These are phyloP conservation scores for Mucor velutinosus DNA, from an alignment of 371 early-diverging fungal species.

Conservation along the genomic window DNA sequence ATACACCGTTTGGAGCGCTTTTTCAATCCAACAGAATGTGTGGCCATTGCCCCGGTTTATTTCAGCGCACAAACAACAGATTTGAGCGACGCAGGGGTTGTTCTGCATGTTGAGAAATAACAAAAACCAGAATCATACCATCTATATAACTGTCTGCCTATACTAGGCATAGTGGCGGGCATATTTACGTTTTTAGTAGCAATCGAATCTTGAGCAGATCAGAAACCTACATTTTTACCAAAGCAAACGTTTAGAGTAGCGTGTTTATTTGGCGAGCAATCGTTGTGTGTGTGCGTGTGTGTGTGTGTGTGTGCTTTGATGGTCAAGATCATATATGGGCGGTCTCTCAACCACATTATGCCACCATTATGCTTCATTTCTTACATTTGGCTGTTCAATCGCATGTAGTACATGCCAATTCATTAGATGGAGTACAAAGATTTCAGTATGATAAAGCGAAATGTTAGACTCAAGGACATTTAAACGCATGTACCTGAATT, in stretches of 20 bases:
- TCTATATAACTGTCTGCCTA: slow-evolving; percentile 23
- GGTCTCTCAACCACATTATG: background rate
- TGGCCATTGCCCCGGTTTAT: background rate
- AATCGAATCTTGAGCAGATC: too few species aligned
- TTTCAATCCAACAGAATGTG: background rate
- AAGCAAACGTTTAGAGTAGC: slow-evolving; percentile 43
- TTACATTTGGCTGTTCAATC: background rate
- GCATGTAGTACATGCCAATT: background rate
- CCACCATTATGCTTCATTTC: background rate
- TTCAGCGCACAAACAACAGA: background rate
- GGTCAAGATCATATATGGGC: slow-evolving; percentile 56
- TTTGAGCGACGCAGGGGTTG: background rate
- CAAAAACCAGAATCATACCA: slow-evolving; percentile 37
- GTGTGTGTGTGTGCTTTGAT: slow-evolving; percentile 62
- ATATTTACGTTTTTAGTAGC: slow-evolving; percentile 64
- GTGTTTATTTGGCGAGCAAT: background rate
- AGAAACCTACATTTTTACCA: slow-evolving; percentile 70
- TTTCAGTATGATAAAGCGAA: background rate
- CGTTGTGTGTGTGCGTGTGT: too few species aligned
- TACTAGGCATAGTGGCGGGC: slow-evolving; percentile 33
- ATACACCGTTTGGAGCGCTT: slow-evolving; percentile 3
- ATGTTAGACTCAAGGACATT: background rate
- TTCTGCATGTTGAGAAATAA: background rate
- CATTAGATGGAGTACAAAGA: background rate
- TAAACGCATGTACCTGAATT: background rate